A percentile compares a stretch with the other conserved stretches of the same genome.
These are phyloP conservation scores for Penicillium frequentans DNA, from an alignment of 2,329 filamentous ascomycete species.

Conservation along the genomic window DNA sequence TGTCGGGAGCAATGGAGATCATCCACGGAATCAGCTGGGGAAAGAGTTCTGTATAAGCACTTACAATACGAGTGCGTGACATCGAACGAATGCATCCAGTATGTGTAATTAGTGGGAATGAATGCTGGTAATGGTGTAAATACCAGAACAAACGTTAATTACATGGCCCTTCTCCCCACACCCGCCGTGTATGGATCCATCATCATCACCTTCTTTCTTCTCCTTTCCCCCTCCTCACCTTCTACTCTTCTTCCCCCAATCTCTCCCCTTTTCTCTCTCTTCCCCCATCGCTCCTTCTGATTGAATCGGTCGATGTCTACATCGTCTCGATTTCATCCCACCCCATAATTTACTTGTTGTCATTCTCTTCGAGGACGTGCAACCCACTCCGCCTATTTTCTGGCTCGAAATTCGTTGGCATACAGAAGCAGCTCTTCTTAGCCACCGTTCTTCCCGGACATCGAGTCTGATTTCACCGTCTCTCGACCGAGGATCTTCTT, in stretches of 20 bases:
- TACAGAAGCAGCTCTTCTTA: constrained; percentile 12
- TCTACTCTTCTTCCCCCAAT: constrained; percentile 7
- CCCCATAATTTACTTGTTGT: constrained; percentile 19
- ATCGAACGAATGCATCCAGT: neutral
- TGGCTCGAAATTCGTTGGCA: constrained; percentile 9
- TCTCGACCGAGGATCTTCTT: constrained; percentile 9
- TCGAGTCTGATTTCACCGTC: constrained; percentile 8
- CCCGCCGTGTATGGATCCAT: constrained; percentile 26
- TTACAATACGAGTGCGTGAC: neutral
- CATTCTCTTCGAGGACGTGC: constrained; percentile 29
- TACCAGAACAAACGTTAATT: neutral
- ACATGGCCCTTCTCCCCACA: constrained; percentile 19
- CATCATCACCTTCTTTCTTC: constrained; percentile 26
- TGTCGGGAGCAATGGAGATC: constrained; percentile 23
- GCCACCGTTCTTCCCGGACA: constrained; percentile 5
- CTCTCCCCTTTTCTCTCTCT: constrained; percentile 23
- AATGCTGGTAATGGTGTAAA: neutral
- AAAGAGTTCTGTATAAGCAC: neutral
- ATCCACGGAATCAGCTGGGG: constrained; percentile 18
- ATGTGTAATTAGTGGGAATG: neutral
- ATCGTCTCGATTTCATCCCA: constrained; percentile 30
- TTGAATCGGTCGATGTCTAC: constrained; percentile 34
- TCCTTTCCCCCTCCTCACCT: constrained; percentile 19
- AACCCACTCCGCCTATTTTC: constrained; percentile 9
- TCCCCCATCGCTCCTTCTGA: constrained; percentile 47